Base-by-base conservation (phyloP, 1,139 yeast genomes). In the Pichia norvegensis region DNA sequence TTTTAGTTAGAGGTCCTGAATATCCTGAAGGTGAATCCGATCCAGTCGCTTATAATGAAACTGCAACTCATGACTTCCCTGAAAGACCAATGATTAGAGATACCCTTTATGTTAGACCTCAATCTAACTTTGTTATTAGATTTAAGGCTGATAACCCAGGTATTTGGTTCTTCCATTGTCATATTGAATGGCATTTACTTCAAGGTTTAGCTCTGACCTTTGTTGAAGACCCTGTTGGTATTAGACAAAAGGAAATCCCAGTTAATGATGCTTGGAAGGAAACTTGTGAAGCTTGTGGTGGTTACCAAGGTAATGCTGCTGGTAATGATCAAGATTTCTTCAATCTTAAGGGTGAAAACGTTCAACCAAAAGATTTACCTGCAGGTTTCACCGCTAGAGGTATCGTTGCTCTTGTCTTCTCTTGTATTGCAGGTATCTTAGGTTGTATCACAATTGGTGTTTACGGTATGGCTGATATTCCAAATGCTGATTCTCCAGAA, bases 321-420 rank as follows among this genome's bases (percentile, higher is more conserved):
- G 95, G 79, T 41, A 82, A 84, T 67, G 60, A 72, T 38, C 67
- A 60, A 2, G 72, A 85, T 62, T 81, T 74, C 69, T 58, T 76
- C 40, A 79, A 90, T 64, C 73, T 92, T 54, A 59, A 69, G 1
- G 95, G 95, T 44, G 81, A 86, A 67, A 81, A 81, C 58, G 67
- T 72, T 37, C 97, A 90, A 66, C 69, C 57, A 20, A 67, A 67
- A 46, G 66, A 71, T 33, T 73, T 92, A 59, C 97, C 97, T 36
- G 61, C 71, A 36, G 97, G 97, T 4, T 90, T 92, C 74, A 90
- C 97, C 39, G 76, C 83, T 40, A 81, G 83, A 58, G 98, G 97
- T 64, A 81, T 84, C 59, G 82, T 90, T 49, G 97, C 97, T 13
- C 69, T 92, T 62, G 81, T 78, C 29, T 77, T 88, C 66, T 87